Evolutionary conservation across 306 rosid species (phyloP), one percentile per base, ranked within the genome.

Genomic region (Cucumis hystrix): DNA sequence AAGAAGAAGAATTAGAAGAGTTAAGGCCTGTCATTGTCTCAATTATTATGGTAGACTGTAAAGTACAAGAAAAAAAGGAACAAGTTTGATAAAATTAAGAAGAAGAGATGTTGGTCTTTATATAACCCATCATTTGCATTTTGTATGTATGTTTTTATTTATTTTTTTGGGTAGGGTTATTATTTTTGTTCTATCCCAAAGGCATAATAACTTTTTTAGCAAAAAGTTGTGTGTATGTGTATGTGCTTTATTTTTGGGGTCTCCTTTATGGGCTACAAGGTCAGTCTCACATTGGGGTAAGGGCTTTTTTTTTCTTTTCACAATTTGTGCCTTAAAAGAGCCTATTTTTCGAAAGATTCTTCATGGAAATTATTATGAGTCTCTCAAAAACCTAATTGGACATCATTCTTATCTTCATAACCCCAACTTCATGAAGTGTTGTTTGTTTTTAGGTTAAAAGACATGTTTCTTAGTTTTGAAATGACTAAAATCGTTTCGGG

Each of bases 221-320:
- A 56, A 78, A 80, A 80, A 83, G 82, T 58, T 15, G 55, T 60
- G 21, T 41, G 83, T 49, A 65, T 37, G 71, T 35, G 71, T 49
- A 65, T 37, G 49, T 65, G 71, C 71, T 37, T 65, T 65, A 14
- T 75, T 79, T 77, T 86, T 75, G 76, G 74, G 91, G 90, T 86
- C 89, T 83, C 87, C 85, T 78, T 86, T 66, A 70, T 86, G 91
- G 91, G 84, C 91, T 82, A 86, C 91, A 87, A 70, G 49, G 84
- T 83, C 84, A 75, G 80, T 87, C 77, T 86, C 87, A 86, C 76
- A 41, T 74, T 69, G 82, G 90, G 88, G 75, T 43, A 43, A 39
- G 82, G 76, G 37, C 33, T 79, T 84, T 89, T 33, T 33, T 33
- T 4, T 28, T 28, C 3, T 33, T 33, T 87, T 89, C 84, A 75